Conservation (phyloP, 129 eudicot genomes). For the Flaveria sonorensis region DNA sequence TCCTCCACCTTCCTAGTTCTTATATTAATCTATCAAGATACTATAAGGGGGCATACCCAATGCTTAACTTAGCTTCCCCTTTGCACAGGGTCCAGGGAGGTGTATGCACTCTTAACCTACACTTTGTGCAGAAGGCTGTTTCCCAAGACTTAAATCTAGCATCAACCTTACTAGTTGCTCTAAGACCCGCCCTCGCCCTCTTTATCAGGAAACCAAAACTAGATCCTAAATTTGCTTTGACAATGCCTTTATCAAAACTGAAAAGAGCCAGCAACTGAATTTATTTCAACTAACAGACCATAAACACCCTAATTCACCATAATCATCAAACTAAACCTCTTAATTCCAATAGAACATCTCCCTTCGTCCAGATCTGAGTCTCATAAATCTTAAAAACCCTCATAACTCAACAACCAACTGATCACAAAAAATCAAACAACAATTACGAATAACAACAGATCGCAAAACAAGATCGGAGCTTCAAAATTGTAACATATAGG, state of each 20-base stretch:
- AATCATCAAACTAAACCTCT: constrained; percentile 11
- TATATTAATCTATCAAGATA: background rate
- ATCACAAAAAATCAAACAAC: constrained; percentile 18
- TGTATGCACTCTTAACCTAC: too few species aligned
- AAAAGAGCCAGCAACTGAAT: constrained; percentile 1
- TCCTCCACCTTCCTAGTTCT: background rate
- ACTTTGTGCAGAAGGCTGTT: too few species aligned
- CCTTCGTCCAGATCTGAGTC: constrained; percentile 29
- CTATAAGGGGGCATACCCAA: too few species aligned
- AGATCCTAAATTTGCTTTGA: constrained; percentile 13
- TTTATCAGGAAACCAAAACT: background rate
- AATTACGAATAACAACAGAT: background rate
- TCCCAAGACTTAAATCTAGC: too few species aligned
- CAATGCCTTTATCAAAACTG: constrained; percentile 1
- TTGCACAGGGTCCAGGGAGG: too few species aligned
- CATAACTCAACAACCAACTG: constrained; percentile 10
- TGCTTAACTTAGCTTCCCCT: too few species aligned
- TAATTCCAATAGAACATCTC: background rate
- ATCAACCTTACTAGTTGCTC: too few species aligned
- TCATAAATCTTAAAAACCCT: constrained; percentile 1
- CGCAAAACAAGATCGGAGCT: background rate
- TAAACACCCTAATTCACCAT: constrained; percentile 13
- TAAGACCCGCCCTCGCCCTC: too few species aligned
- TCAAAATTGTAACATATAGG: background rate
- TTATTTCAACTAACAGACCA: background rate